phyloP scores from a whole-genome alignment of 768 basidiomycete genomes.

The Phlebiopsis flavidoalba region DNA sequence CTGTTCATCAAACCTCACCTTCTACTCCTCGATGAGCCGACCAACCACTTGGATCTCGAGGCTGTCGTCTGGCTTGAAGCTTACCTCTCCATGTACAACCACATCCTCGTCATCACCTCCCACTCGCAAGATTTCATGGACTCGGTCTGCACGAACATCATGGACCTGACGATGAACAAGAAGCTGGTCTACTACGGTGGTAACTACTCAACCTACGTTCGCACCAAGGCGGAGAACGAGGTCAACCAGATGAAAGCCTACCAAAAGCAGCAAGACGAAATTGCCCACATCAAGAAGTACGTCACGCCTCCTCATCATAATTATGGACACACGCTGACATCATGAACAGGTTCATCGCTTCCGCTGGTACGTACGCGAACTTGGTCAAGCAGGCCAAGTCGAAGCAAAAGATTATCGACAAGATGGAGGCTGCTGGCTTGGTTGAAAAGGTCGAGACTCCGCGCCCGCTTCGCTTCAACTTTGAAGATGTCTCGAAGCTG shows the following conservation, averaged over 20 bases:
- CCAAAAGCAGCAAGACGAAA: conserved; percentile 97
- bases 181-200: conserved; percentile 92
- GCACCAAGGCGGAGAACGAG: conserved; percentile 96
- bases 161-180: conserved; percentile 92
- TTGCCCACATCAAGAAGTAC: conserved; percentile 96
- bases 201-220: conserved; percentile 96
- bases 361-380: conserved; percentile 99
- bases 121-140: conserved; percentile 99
- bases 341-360: conserved; percentile 80
- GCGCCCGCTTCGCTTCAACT: conserved; percentile 84
- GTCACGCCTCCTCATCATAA: conserved; percentile 17
- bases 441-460: conserved; percentile 84
- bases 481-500: conserved; percentile 89
- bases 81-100: conserved; percentile 96
- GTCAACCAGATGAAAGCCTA: conserved; percentile 99
- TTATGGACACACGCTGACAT: neutral
- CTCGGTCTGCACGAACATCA: conserved; percentile 93
- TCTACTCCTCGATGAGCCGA: conserved; percentile 88
- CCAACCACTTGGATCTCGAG: conserved; percentile 92
- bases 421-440: conserved; percentile 99
- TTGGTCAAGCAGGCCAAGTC: conserved; percentile 98
- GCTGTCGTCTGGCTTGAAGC: conserved; percentile 99
- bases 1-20: conserved; percentile 96
- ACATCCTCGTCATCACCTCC: conserved; percentile 95
- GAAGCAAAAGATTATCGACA: conserved; percentile 99